A percentile compares a stretch with the other conserved stretches of the same genome.
Evolutionary conservation across 352 stramenopile species (phyloP).

Genomic region (Phytopythium vexans): DNA sequence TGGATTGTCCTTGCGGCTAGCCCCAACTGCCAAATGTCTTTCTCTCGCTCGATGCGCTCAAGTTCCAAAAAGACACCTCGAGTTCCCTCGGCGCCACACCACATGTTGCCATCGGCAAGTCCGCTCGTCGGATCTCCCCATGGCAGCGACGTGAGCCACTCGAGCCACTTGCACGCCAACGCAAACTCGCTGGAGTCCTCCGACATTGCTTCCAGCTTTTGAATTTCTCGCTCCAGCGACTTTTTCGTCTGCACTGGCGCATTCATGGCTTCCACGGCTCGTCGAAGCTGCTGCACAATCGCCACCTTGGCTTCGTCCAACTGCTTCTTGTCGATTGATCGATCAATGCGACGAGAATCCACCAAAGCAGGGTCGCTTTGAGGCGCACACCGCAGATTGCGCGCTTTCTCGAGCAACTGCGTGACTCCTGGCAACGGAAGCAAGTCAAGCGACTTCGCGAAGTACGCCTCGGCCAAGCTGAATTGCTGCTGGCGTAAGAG

Average conservation of each 20-base stretch:
- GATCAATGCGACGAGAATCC: background rate
- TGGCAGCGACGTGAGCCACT: slow-evolving; percentile 54
- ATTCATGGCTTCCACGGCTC: slow-evolving; percentile 11
- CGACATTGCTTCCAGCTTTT: slow-evolving; percentile 32
- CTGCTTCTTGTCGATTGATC: background rate
- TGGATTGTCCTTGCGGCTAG: slow-evolving; percentile 39
- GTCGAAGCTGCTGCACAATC: slow-evolving; percentile 18
- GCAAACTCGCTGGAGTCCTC: slow-evolving; percentile 26
- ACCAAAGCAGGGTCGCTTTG: background rate
- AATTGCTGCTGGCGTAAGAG: slow-evolving; percentile 43
- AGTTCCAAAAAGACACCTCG: slow-evolving; percentile 38
- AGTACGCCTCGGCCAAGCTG: slow-evolving; percentile 50
- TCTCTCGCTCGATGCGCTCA: slow-evolving; percentile 27
- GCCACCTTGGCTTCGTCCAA: slow-evolving; percentile 5
- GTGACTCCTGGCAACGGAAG: slow-evolving; percentile 53
- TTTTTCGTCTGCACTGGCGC: slow-evolving; percentile 20
- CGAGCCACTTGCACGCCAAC: slow-evolving; percentile 42
- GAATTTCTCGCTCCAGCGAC: slow-evolving; percentile 44
- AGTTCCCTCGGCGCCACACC: slow-evolving; percentile 5
- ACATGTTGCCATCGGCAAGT: slow-evolving; percentile 18
- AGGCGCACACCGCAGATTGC: background rate
- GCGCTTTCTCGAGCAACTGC: slow-evolving; percentile 33
- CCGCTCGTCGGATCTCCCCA: slow-evolving; percentile 33
- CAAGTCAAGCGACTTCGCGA: slow-evolving; percentile 52
- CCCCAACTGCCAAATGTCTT: background rate